These are phyloP conservation scores for Mucor racemosus DNA, from an alignment of 371 early-diverging fungal genomes.

Conservation along the genomic window DNA sequence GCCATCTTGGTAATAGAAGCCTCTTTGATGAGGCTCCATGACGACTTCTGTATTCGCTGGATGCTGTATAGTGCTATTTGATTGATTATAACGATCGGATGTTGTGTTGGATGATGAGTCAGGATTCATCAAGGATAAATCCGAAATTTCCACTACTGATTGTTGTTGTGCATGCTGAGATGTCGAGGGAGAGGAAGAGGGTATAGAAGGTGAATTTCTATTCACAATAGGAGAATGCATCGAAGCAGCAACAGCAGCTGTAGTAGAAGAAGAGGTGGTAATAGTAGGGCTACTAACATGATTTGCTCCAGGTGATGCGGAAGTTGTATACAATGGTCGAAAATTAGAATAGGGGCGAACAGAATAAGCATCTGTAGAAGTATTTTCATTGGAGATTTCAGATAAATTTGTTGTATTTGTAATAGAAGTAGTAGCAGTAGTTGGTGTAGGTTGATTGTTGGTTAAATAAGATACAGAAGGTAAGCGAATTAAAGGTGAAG, in stretches of 20 bases:
- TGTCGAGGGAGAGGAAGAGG: constrained; percentile 11
- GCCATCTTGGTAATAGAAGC: constrained; percentile 52
- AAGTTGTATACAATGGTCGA: constrained; percentile 28
- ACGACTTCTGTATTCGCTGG: constrained; percentile 11
- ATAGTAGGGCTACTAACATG: background rate
- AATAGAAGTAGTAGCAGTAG: background rate
- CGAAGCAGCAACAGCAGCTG: background rate
- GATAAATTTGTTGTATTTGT: background rate
- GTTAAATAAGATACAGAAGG: constrained; percentile 40
- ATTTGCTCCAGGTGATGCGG: constrained; percentile 3
- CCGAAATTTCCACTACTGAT: background rate
- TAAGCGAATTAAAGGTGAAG: constrained; percentile 26
- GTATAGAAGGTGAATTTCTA: constrained; percentile 6
- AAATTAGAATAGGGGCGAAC: constrained; percentile 39
- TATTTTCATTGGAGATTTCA: constrained; percentile 15
- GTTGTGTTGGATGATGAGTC: background rate
- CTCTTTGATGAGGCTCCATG: constrained; percentile 51
- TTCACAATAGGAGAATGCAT: constrained; percentile 5
- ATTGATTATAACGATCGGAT: background rate
- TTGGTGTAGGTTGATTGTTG: constrained; percentile 1
- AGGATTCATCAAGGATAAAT: background rate
- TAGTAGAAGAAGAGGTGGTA: background rate
- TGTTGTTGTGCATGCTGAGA: constrained; percentile 5
- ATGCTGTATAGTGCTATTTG: constrained; percentile 6
- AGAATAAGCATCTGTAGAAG: constrained; percentile 31